phyloP scores from a whole-genome alignment of 495 filamentous ascomycete genomes.

The Sordaria brevicollis region DNA sequence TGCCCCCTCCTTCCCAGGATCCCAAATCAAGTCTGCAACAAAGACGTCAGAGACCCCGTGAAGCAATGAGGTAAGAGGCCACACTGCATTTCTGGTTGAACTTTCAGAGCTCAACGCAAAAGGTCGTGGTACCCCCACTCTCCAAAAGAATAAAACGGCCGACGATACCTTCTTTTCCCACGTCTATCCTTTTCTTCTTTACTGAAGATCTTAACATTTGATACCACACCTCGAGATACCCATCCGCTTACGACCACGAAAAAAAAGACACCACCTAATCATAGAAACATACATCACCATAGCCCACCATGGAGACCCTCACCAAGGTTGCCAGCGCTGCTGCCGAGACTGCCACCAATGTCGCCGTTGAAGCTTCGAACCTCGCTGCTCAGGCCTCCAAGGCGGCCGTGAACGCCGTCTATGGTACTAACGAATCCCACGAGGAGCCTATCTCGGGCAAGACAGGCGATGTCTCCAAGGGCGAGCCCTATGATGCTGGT shows the following conservation, averaged over 20 bases:
- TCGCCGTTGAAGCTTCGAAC: background rate
- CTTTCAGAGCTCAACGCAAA: background rate
- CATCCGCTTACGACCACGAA: background rate
- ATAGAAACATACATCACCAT: background rate
- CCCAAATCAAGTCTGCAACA: slow-evolving; percentile 4
- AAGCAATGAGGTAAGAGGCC: background rate
- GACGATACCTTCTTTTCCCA: background rate
- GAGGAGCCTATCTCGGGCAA: slow-evolving; percentile 45
- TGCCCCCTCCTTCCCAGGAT: background rate
- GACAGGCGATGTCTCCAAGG: slow-evolving; percentile 39
- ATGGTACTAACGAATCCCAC: slow-evolving; percentile 30
- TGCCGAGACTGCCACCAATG: background rate
- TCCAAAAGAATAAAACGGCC: background rate
- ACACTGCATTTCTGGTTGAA: background rate
- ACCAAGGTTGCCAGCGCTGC: slow-evolving; percentile 31
- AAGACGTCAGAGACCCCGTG: slow-evolving; percentile 11
- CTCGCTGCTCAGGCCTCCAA: background rate
- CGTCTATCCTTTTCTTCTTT: background rate
- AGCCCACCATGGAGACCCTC: slow-evolving; percentile 42
- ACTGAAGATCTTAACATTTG: background rate
- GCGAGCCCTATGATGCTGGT: slow-evolving; percentile 50
- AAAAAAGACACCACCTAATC: background rate
- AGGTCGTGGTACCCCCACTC: background rate
- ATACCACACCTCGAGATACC: background rate
- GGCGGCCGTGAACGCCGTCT: slow-evolving; percentile 38